phyloP scores from a whole-genome alignment of 139 green algal genomes.

The Chlamydomonas urium region DNA sequence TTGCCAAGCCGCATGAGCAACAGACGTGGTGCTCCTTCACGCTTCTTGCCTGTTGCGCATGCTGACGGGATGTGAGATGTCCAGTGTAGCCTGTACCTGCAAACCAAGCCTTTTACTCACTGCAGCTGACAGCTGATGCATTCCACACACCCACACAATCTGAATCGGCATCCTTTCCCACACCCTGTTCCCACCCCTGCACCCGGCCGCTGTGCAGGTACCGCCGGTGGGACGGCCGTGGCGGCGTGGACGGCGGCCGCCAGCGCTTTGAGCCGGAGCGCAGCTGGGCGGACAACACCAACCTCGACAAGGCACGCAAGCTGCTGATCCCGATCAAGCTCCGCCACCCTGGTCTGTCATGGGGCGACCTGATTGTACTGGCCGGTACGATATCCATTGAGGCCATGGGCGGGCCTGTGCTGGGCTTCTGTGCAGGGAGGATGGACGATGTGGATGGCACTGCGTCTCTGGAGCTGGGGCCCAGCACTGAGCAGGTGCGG shows the following conservation, averaged over 20 bases:
- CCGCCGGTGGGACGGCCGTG: constrained; percentile 34
- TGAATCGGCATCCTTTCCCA: neutral
- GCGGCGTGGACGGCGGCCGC: constrained; percentile 38
- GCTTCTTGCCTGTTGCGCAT: neutral
- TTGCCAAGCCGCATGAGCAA: too few relatives aligned
- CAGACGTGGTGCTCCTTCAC: too few relatives aligned
- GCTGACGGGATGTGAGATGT: neutral
- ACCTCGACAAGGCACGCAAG: constrained; percentile 18
- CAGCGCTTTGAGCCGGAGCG: constrained; percentile 15
- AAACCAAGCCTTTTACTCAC: neutral
- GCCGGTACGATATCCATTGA: constrained; percentile 33
- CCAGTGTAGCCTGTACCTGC: neutral
- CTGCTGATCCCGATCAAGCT: constrained; percentile 42
- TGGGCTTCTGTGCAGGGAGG: constrained; percentile 36
- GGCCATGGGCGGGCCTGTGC: constrained; percentile 25
- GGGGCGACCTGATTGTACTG: constrained; percentile 43
- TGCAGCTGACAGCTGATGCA: neutral
- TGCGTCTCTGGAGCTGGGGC: constrained; percentile 32
- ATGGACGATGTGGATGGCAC: constrained; percentile 38
- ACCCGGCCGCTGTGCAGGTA: constrained; percentile 18
- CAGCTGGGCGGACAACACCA: constrained; percentile 10
- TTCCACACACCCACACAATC: neutral
- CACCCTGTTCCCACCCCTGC: neutral
- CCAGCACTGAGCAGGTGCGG: constrained; percentile 22
- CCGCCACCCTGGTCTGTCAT: constrained; percentile 34